Evolutionary conservation across 1,139 yeast species (phyloP).

Genomic region (Debaryomyces nepalensis): DNA sequence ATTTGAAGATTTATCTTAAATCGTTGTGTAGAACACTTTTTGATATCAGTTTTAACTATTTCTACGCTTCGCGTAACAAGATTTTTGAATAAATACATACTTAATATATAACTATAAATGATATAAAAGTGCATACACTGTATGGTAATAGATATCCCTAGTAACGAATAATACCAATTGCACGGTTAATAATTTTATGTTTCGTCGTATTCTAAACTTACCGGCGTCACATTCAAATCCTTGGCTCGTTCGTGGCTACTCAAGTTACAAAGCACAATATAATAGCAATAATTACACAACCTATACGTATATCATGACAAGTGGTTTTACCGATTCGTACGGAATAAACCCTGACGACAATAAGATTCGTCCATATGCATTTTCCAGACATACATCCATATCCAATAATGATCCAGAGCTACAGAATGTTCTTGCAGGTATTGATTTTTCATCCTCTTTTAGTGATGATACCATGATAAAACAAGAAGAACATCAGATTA

Average conservation of each 20-base stretch:
- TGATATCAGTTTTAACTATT: background rate
- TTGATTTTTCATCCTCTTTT: slow-evolving; percentile 14
- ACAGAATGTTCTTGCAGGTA: slow-evolving; percentile 5
- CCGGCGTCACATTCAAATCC: slow-evolving; percentile 8
- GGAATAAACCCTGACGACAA: background rate
- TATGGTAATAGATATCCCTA: background rate
- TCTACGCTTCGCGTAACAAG: slow-evolving; percentile 1
- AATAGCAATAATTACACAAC: background rate
- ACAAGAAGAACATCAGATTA: background rate
- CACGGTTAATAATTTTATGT: slow-evolving; percentile 8
- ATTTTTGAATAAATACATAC: background rate
- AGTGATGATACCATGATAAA: slow-evolving; percentile 10
- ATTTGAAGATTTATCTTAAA: no score
- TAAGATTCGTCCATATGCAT: background rate
- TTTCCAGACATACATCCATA: background rate
- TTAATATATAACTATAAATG: slow-evolving; percentile 1
- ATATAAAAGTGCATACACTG: background rate
- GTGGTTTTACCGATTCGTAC: background rate
- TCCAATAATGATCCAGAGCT: background rate
- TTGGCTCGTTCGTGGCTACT: slow-evolving; percentile 9
- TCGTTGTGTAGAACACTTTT: background rate
- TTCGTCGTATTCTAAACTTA: slow-evolving; percentile 1
- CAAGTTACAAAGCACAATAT: slow-evolving; percentile 1
- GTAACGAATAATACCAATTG: background rate
- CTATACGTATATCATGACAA: slow-evolving; percentile 6